phyloP scores from a whole-genome alignment of 345 rosid species.

The Citrus inodora region DNA sequence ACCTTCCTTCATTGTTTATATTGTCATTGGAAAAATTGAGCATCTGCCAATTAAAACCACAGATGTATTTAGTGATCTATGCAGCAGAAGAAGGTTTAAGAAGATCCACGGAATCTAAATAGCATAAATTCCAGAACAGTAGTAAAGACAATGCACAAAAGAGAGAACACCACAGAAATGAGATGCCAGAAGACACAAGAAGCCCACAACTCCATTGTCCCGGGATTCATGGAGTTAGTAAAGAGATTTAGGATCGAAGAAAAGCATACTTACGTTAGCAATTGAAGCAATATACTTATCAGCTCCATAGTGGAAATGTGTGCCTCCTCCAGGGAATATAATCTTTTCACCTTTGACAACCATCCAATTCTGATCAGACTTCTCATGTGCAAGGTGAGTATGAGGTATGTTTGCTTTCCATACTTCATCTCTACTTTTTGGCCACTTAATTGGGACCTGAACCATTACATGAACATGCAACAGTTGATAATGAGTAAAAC shows the following conservation, averaged over 20 bases:
- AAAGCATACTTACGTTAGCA: constrained; percentile 67
- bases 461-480: background rate
- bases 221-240: background rate
- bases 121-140: background rate
- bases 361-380: constrained; percentile 99
- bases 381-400: constrained; percentile 96
- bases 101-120: background rate
- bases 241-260: constrained; percentile 1
- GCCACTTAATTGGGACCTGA: constrained; percentile 98
- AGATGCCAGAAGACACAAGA: background rate
- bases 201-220: background rate
- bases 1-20: constrained; percentile 68
- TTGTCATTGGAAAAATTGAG: constrained; percentile 71
- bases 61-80: constrained; percentile 8
- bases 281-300: constrained; percentile 91
- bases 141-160: constrained; percentile 2
- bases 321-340: constrained; percentile 95
- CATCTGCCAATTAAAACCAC: constrained; percentile 64
- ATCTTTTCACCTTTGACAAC: constrained; percentile 96
- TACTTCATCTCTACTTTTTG: constrained; percentile 96
- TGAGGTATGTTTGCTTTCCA: constrained; percentile 99
- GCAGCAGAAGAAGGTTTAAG: background rate
- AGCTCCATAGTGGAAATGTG: constrained; percentile 99
- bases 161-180: background rate
- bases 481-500: background rate